Conservation (phyloP, 2,329 filamentous ascomycete species). For the Alternaria panax region DNA sequence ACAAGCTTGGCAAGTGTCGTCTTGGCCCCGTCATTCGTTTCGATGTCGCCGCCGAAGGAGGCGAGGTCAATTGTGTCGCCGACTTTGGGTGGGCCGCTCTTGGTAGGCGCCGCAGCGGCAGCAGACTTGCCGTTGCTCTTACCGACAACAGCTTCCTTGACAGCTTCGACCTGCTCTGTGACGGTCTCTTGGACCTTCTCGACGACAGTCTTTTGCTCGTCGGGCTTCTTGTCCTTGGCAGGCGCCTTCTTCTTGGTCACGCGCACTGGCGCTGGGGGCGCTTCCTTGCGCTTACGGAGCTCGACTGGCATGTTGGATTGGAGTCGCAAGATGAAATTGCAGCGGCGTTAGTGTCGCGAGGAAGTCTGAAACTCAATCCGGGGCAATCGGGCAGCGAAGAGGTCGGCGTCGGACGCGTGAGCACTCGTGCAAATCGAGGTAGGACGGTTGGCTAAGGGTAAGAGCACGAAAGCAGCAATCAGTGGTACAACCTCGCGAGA, state of each 20-base stretch:
- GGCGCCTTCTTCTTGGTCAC: constrained; percentile 58
- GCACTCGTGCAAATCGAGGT: constrained; percentile 10
- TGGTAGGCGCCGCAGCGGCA: constrained; percentile 18
- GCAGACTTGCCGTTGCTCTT: constrained; percentile 33
- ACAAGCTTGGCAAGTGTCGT: constrained; percentile 82
- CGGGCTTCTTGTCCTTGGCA: constrained; percentile 46
- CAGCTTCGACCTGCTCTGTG: constrained; percentile 42
- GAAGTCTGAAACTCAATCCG: constrained; percentile 4
- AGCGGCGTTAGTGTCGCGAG: constrained; percentile 35
- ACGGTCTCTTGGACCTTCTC: constrained; percentile 46
- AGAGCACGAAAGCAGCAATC: constrained; percentile 16
- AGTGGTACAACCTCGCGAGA: constrained; percentile 22
- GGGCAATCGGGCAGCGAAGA: constrained; percentile 9
- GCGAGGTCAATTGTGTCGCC: constrained; percentile 63
- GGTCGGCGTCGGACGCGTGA: constrained; percentile 9
- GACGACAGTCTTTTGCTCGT: constrained; percentile 41
- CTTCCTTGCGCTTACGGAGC: constrained; percentile 69
- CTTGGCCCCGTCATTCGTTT: constrained; percentile 83
- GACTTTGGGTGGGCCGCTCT: constrained; percentile 43
- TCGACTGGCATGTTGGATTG: constrained; percentile 58
- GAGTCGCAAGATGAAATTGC: constrained; percentile 32
- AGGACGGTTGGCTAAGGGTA: constrained; percentile 21
- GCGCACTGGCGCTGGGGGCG: constrained; percentile 57
- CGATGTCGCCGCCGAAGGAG: constrained; percentile 71
- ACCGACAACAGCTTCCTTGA: constrained; percentile 42